These are phyloP conservation scores for Ceratobasidium sp. DNA, from an alignment of 1,284 basidiomycete genomes.

Conservation along the genomic window DNA sequence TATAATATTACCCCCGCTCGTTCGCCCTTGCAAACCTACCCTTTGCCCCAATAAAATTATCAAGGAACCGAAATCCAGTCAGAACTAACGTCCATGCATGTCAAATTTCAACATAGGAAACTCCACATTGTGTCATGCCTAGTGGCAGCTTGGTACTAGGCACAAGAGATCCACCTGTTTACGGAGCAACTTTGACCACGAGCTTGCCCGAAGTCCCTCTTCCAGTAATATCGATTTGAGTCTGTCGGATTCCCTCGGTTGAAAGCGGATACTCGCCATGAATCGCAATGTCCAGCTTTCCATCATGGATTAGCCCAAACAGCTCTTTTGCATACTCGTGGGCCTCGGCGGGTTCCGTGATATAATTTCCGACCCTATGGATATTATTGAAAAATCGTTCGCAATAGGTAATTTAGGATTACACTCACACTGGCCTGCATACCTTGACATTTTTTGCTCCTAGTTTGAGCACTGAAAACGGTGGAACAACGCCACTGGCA, in stretches of 20 bases:
- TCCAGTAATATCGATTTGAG: slow-evolving; percentile 78
- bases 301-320: slow-evolving; percentile 68
- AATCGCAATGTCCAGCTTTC: slow-evolving; percentile 73
- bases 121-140: too few relatives aligned
- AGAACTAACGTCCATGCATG: too few relatives aligned
- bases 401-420: too few relatives aligned
- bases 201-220: slow-evolving; percentile 85
- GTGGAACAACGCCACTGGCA: slow-evolving; percentile 80
- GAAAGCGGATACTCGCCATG: slow-evolving; percentile 85
- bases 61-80: too few relatives aligned
- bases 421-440: slow-evolving; percentile 71
- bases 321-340: slow-evolving; percentile 69
- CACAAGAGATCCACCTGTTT: neutral
- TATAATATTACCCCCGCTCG: too few relatives aligned
- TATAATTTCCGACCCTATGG: slow-evolving; percentile 57
- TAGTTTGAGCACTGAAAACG: slow-evolving; percentile 77
- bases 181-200: slow-evolving; percentile 64
- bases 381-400: too few relatives aligned
- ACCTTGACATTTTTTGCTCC: slow-evolving; percentile 84
- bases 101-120: too few relatives aligned
- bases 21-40: too few relatives aligned
- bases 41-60: too few relatives aligned
- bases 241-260: slow-evolving; percentile 75
- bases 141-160: neutral
- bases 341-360: slow-evolving; percentile 73